phyloP scores from a whole-genome alignment of 2,329 filamentous ascomycete genomes.

The Leptographium galeiforme region DNA sequence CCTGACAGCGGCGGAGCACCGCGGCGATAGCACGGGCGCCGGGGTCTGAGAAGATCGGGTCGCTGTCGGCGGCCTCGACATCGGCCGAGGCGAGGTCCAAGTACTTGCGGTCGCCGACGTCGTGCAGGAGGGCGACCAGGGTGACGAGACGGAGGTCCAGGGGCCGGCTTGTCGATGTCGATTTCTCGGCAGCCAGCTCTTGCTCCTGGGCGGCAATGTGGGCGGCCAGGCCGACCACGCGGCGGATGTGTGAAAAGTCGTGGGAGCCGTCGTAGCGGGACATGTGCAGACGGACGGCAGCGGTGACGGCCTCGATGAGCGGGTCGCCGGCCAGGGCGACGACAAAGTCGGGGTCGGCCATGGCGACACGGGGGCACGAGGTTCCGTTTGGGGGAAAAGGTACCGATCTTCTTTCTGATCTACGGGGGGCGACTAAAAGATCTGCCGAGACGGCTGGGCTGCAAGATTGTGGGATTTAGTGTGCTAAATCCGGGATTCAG shows the following conservation, averaged over 20 bases:
- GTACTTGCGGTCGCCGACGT: slow-evolving; percentile 81
- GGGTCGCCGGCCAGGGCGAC: slow-evolving; percentile 22
- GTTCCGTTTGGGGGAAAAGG: no score
- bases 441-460: no score
- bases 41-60: slow-evolving; percentile 26
- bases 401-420: no score
- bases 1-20: slow-evolving; percentile 6
- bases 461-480: no score
- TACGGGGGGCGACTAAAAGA: no score
- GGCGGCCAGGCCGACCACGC: slow-evolving; percentile 62
- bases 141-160: slow-evolving; percentile 44
- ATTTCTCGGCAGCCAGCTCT: slow-evolving; percentile 4
- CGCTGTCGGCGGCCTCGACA: slow-evolving; percentile 40
- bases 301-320: slow-evolving; percentile 41
- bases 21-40: slow-evolving; percentile 6
- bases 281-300: slow-evolving; percentile 61
- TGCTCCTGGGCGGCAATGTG: slow-evolving; percentile 42
- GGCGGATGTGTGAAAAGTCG: slow-evolving; percentile 72
- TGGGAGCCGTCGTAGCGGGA: slow-evolving; percentile 71
- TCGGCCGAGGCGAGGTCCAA: slow-evolving; percentile 33
- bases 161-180: background rate
- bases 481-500: no score
- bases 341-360: background rate
- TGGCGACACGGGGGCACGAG: no score
- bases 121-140: slow-evolving; percentile 68